Evolutionary conservation across 2,329 filamentous ascomycete genomes (phyloP), one percentile per base, ranked within the genome.

Genomic region (Alternaria brassicicola): DNA sequence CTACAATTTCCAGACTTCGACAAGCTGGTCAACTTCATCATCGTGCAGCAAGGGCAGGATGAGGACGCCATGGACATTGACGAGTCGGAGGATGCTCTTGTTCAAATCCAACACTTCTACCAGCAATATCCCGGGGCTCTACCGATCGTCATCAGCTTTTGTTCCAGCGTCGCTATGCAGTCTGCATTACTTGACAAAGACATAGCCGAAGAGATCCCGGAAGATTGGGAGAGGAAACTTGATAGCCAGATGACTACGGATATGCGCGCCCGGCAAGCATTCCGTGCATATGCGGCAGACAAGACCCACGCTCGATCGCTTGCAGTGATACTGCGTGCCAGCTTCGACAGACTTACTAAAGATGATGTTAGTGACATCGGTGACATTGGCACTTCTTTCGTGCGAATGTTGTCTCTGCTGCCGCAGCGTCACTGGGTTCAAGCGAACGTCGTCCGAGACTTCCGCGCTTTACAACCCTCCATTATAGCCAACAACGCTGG

Each of bases 201-300:
- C 1, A 77, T 83, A 13, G 72, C 75, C 3, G 74, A 84, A 23
- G 83, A 85, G 9, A 75, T 92, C 23, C 89, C 94, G 65, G 87
- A 89, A 43, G 91, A 94, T 62, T 98, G 95, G 95, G 90, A 93
- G 72, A 84, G 88, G 43, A 89, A 90, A 65, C 81, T 98, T 2
- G 90, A 93, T 65, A 86, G 88, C 1, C 83, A 89, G 6, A 82
- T 95, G 28, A 84, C 87, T 38, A 90, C 89, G 5, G 90, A 94
- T 69, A 83, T 89, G 57, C 79, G 83, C 43, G 86, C 87, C 10
- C 84, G 91, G 38, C 76, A 83, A 25, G 82, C 83, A 6, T 82
- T 93, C 54, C 84, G 83, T 53, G 69, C 72, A 0, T 86, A 89
- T 61, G 67, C 76, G 6, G 62, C 70, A 19, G 61, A 69, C 19